These are phyloP conservation scores for Diaporthe sp. DNA, from an alignment of 2,329 filamentous ascomycete genomes.

Conservation along the genomic window DNA sequence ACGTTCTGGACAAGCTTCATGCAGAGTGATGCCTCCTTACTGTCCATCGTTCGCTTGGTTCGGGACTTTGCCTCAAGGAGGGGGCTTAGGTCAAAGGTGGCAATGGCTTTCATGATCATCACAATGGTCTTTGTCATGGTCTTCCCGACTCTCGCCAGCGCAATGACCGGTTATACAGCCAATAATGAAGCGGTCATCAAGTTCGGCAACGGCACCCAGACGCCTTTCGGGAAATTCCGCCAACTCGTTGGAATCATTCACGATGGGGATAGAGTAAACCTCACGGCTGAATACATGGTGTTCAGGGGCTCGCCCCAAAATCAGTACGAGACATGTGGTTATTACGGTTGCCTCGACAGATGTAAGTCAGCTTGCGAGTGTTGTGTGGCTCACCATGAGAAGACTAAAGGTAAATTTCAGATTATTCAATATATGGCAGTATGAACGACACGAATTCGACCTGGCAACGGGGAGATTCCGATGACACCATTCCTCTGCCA, in stretches of 20 bases:
- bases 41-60: conserved; percentile 42
- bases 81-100: conserved; percentile 44
- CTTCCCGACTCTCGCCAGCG: conserved; percentile 49
- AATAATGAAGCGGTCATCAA: conserved; percentile 45
- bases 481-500: not conserved
- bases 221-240: not conserved
- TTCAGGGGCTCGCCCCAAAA: not conserved
- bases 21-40: conserved; percentile 43
- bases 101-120: conserved; percentile 46
- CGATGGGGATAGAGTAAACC: conserved; percentile 7
- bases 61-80: conserved; percentile 43
- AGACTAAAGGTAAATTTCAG: not conserved
- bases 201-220: not conserved
- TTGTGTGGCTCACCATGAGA: not conserved
- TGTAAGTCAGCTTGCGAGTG: not conserved
- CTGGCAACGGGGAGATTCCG: not conserved
- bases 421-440: not conserved
- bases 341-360: not conserved
- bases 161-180: conserved; percentile 50
- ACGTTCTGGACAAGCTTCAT: conserved; percentile 47
- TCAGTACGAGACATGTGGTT: not conserved
- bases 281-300: not conserved
- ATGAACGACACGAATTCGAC: not conserved
- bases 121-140: conserved; percentile 46
- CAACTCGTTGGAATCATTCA: conserved; percentile 12